A percentile compares a stretch with the other conserved stretches of the same genome.
These are phyloP conservation scores for Globisporangium takayamanum DNA, from an alignment of 352 stramenopile species.

Conservation along the genomic window DNA sequence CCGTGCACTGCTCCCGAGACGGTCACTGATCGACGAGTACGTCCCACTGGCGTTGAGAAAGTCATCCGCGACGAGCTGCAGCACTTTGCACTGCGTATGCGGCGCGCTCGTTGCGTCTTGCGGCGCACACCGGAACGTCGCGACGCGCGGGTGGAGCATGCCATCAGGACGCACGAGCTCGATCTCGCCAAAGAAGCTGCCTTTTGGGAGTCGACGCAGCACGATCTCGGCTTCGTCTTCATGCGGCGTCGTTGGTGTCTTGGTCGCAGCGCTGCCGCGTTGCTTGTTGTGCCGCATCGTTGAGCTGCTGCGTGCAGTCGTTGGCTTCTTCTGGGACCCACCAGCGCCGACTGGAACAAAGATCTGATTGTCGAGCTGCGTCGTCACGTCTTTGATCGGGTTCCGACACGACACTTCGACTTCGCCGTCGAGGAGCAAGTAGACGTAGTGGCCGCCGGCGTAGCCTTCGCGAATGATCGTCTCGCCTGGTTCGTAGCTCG, in stretches of 20 bases:
- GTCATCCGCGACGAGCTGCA: conserved; percentile 74
- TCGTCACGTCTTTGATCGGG: conserved; percentile 35
- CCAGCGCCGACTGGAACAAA: conserved; percentile 1
- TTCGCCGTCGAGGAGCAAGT: conserved; percentile 67
- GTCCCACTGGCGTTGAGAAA: conserved; percentile 73
- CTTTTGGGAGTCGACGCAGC: conserved; percentile 53
- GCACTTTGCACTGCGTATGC: conserved; percentile 53
- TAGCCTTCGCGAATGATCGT: conserved; percentile 74
- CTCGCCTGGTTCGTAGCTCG: conserved; percentile 54
- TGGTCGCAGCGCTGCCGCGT: neutral
- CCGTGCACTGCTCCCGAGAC: conserved; percentile 52
- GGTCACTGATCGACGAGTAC: conserved; percentile 64
- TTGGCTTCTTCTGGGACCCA: too few species aligned
- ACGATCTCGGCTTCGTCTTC: conserved; percentile 30
- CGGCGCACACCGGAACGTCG: conserved; percentile 50
- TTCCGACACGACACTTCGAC: conserved; percentile 79
- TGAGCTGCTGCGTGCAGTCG: neutral
- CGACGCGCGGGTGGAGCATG: conserved; percentile 57
- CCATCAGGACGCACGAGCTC: conserved; percentile 70
- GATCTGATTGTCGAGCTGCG: conserved; percentile 8
- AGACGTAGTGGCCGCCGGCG: conserved; percentile 62
- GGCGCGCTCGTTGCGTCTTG: neutral
- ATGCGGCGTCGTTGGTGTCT: too few species aligned
- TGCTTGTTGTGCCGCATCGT: too few species aligned
- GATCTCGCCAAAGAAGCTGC: conserved; percentile 76